These are phyloP conservation scores for Torulaspora delbrueckii DNA, from an alignment of 805 yeast species.

Conservation along the genomic window DNA sequence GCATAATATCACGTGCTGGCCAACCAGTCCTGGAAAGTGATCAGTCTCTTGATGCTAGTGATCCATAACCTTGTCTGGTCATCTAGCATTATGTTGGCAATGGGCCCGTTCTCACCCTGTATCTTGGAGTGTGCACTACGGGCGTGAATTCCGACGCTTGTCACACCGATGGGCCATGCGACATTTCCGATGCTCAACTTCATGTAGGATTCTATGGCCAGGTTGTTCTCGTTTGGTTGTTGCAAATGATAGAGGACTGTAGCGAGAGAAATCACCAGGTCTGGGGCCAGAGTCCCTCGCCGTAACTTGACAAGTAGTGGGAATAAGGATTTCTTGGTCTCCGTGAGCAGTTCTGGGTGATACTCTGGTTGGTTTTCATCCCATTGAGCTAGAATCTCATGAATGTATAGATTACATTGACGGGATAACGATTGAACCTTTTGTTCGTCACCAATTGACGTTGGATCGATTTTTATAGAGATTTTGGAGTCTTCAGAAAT, in stretches of 20 bases:
- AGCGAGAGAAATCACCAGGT: conserved; percentile 49
- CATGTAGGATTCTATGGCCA: conserved; percentile 56
- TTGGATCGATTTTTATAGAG: conserved; percentile 29
- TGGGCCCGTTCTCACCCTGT: conserved; percentile 37
- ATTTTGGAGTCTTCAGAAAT: conserved; percentile 13
- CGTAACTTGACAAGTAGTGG: conserved; percentile 55
- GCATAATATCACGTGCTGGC: conserved; percentile 2
- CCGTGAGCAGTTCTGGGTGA: conserved; percentile 34
- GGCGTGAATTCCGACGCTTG: conserved; percentile 73
- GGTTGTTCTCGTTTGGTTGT: conserved; percentile 28
- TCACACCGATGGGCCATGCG: conserved; percentile 89
- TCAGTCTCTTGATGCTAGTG: conserved; percentile 63
- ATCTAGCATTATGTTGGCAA: conserved; percentile 73
- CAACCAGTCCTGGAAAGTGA: conserved; percentile 43
- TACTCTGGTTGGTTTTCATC: conserved; percentile 19
- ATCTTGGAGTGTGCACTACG: conserved; percentile 59
- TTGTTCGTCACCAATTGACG: conserved; percentile 41
- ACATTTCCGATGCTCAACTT: conserved; percentile 79
- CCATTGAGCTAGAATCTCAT: conserved; percentile 38
- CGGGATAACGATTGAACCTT: conserved; percentile 43
- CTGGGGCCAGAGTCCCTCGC: conserved; percentile 36
- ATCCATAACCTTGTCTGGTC: conserved; percentile 75
- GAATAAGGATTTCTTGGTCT: conserved; percentile 46
- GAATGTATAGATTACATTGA: conserved; percentile 41
- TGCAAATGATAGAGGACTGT: conserved; percentile 63